Conservation (phyloP, 331 rosid species). For the Quercus tomentella region DNA sequence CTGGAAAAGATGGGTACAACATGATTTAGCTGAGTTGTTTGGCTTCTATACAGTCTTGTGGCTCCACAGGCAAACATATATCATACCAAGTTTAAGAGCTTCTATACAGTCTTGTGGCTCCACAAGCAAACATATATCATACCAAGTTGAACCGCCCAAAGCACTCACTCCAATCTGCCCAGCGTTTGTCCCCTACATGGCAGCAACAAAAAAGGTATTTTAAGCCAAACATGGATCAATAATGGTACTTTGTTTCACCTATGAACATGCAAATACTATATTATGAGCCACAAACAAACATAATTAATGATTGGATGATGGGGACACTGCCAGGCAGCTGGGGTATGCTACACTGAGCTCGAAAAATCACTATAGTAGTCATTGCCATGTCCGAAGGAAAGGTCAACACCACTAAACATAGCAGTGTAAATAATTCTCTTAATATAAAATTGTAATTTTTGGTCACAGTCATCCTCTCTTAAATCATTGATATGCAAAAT, state of each 20-base stretch:
- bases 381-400: too few species aligned
- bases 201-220: background rate
- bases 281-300: slow-evolving; percentile 1
- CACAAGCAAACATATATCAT: background rate
- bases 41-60: background rate
- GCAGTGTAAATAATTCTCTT: background rate
- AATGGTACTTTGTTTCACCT: slow-evolving; percentile 16
- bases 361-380: background rate
- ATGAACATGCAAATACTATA: background rate
- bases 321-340: background rate
- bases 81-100: background rate
- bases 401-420: background rate
- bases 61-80: background rate
- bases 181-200: background rate
- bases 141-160: background rate
- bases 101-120: background rate
- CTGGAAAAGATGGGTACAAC: background rate
- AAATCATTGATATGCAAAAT: background rate
- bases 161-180: background rate
- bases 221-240: background rate
- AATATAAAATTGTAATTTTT: background rate
- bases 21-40: background rate
- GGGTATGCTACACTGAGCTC: background rate
- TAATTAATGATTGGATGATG: background rate
- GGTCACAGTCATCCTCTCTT: background rate